phyloP scores from a whole-genome alignment of 2,329 filamentous ascomycete genomes.

The Cercospora berteroae region DNA sequence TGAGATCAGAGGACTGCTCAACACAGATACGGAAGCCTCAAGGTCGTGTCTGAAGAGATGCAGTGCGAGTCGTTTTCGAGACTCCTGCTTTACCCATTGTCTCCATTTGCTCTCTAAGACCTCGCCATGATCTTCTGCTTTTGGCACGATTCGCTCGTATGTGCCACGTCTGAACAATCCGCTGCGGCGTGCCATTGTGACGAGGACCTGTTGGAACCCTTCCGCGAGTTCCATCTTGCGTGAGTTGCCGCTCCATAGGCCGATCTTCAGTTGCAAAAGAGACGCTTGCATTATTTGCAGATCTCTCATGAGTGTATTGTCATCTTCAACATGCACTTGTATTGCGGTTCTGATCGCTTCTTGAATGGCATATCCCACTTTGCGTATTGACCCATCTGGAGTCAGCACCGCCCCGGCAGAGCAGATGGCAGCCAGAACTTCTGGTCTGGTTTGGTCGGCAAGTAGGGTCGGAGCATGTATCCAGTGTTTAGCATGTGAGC shows the following conservation, averaged over 20 bases:
- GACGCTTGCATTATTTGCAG: conserved; percentile 54
- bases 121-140: conserved; percentile 56
- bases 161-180: conserved; percentile 56
- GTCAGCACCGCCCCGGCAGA: conserved; percentile 61
- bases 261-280: conserved; percentile 52
- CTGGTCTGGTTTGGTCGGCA: conserved; percentile 55
- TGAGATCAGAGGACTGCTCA: conserved; percentile 64
- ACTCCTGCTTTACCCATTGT: conserved; percentile 63
- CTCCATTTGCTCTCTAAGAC: conserved; percentile 64
- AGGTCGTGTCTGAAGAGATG: conserved; percentile 65
- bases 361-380: conserved; percentile 57
- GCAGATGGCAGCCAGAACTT: conserved; percentile 60
- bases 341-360: conserved; percentile 47
- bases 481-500: conserved; percentile 58
- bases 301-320: conserved; percentile 52
- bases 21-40: conserved; percentile 64
- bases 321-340: conserved; percentile 47
- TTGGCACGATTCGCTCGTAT: conserved; percentile 48
- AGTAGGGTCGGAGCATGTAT: conserved; percentile 62
- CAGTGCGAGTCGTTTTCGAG: conserved; percentile 66
- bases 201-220: conserved; percentile 54
- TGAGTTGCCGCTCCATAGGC: conserved; percentile 59
- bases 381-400: conserved; percentile 57
- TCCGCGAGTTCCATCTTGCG: conserved; percentile 60
- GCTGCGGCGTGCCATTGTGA: conserved; percentile 56